These are phyloP conservation scores for Cryptococcus neoformans DNA, from an alignment of 1,284 basidiomycete species.

Conservation along the genomic window DNA sequence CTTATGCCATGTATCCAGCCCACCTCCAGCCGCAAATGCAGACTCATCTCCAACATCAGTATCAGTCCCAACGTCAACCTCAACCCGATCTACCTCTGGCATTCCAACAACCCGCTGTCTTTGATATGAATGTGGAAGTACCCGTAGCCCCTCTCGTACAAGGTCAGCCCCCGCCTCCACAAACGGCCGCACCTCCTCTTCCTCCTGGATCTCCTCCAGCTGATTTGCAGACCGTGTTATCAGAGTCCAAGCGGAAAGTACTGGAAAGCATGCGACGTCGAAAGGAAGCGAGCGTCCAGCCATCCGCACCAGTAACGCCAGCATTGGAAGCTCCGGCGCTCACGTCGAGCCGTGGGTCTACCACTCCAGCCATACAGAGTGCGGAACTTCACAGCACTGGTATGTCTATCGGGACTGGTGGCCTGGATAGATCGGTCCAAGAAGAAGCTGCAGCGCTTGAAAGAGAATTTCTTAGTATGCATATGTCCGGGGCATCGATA, in stretches of 20 bases:
- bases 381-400: not conserved
- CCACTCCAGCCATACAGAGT: not conserved
- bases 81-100: no score
- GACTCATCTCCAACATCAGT: no score
- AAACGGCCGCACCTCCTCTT: not conserved
- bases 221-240: not conserved
- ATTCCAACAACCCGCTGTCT: no score
- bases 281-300: not conserved
- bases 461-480: constrained; percentile 26
- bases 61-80: no score
- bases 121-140: no score
- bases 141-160: no score
- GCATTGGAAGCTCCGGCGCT: not conserved
- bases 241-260: not conserved
- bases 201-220: not conserved
- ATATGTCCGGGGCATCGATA: constrained; percentile 1
- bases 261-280: not conserved
- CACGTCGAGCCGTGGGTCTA: no score
- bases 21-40: no score
- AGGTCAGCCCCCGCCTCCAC: not conserved
- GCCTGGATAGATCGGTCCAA: constrained; percentile 12
- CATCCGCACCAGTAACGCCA: not conserved
- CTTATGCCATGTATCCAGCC: no score
- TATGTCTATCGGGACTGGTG: no score
- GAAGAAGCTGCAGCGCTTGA: constrained; percentile 32